Evolutionary conservation across 495 filamentous ascomycete genomes (phyloP).

Genomic region (Parachaetomium inaequale): DNA sequence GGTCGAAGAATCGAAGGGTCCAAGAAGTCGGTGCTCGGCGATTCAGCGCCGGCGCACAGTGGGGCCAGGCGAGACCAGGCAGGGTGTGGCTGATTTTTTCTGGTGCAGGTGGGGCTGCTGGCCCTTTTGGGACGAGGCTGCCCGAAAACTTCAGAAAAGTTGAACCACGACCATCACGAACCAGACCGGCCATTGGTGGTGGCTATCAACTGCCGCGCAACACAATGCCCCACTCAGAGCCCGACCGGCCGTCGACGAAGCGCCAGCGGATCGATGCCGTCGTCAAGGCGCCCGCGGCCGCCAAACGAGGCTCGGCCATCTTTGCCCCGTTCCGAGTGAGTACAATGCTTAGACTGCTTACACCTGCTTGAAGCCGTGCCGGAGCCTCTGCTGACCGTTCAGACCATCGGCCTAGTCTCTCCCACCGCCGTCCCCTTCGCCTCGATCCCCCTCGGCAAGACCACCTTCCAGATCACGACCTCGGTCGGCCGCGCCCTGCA

Average conservation of each 20-base stretch:
- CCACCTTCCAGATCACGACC: constrained; percentile 95
- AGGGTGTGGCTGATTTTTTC: constrained; percentile 13
- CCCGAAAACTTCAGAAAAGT: constrained; percentile 30
- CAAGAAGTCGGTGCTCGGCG: background rate
- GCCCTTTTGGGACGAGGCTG: constrained; percentile 19
- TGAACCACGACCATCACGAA: background rate
- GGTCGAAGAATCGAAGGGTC: background rate
- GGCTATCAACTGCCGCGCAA: background rate
- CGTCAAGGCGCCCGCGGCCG: constrained; percentile 31
- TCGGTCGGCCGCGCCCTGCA: constrained; percentile 85
- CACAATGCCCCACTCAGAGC: constrained; percentile 48
- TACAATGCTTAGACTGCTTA: constrained; percentile 7
- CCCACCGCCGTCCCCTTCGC: constrained; percentile 87
- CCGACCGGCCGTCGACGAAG: constrained; percentile 58
- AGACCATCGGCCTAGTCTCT: constrained; percentile 92
- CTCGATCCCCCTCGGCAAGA: constrained; percentile 80
- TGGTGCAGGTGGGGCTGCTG: background rate
- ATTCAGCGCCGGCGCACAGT: constrained; percentile 1
- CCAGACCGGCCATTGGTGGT: constrained; percentile 4
- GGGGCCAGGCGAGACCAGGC: constrained; percentile 2
- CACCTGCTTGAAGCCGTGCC: background rate
- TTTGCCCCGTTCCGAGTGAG: constrained; percentile 89
- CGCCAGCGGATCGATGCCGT: constrained; percentile 57
- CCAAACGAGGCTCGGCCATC: constrained; percentile 60
- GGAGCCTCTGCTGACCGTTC: background rate